These are phyloP conservation scores for Aspergillus ibericus DNA, from an alignment of 2,329 filamentous ascomycete genomes.

Conservation along the genomic window DNA sequence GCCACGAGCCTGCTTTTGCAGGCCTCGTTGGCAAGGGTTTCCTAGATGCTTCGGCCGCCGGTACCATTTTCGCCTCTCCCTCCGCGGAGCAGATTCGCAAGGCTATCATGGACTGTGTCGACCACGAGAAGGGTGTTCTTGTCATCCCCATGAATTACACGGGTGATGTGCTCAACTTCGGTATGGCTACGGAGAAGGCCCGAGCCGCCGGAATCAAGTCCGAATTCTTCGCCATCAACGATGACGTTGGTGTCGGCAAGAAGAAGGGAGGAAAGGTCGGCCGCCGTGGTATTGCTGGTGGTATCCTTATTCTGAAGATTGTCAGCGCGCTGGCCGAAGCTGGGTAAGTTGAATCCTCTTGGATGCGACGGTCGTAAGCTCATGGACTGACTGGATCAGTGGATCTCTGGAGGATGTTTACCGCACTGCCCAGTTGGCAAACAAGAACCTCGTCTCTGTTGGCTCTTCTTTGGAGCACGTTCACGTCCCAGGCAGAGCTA, in stretches of 20 bases:
- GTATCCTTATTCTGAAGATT: conserved; percentile 88
- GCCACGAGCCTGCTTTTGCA: conserved; percentile 86
- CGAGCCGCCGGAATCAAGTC: conserved; percentile 73
- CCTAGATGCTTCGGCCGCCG: conserved; percentile 77
- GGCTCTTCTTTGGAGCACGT: conserved; percentile 85
- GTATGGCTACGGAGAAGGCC: conserved; percentile 89
- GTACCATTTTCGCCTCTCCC: conserved; percentile 82
- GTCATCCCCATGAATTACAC: conserved; percentile 98
- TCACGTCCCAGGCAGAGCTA: conserved; percentile 79
- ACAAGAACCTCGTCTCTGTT: conserved; percentile 78
- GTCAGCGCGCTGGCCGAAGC: conserved; percentile 76
- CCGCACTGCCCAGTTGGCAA: conserved; percentile 67
- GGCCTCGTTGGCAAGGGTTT: conserved; percentile 81
- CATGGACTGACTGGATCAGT: conserved; percentile 21
- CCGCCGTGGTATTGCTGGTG: conserved; percentile 84
- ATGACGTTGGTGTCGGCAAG: conserved; percentile 87
- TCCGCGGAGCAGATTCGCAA: conserved; percentile 78
- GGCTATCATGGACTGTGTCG: conserved; percentile 71
- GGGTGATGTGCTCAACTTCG: conserved; percentile 86
- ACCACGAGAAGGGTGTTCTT: conserved; percentile 70
- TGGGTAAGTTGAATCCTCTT: conserved; percentile 49
- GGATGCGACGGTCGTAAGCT: not conserved
- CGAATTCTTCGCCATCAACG: conserved; percentile 88
- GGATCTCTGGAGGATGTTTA: conserved; percentile 68
- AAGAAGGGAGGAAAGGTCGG: conserved; percentile 86